A percentile compares a stretch with the other conserved stretches of the same genome.
These are phyloP conservation scores for Mucor indicus DNA, from an alignment of 371 early-diverging fungal species.

Conservation along the genomic window DNA sequence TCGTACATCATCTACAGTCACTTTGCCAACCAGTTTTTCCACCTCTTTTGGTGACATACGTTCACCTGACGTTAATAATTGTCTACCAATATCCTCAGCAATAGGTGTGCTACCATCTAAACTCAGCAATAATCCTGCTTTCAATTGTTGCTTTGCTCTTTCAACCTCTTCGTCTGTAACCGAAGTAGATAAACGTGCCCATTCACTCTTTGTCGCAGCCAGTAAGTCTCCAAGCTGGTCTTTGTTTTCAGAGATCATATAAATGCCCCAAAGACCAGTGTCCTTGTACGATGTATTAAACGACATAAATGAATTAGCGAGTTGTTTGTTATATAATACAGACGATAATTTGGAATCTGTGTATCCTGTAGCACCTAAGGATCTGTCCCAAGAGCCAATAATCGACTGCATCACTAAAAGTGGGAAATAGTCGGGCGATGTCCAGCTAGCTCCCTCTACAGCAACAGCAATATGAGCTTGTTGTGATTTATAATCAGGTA, in stretches of 20 bases:
- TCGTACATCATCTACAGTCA: constrained; percentile 74
- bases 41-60: constrained; percentile 68
- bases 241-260: constrained; percentile 83
- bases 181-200: constrained; percentile 82
- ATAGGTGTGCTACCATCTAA: constrained; percentile 93
- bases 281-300: constrained; percentile 98
- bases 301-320: constrained; percentile 96
- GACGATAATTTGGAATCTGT: constrained; percentile 84
- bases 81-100: constrained; percentile 97
- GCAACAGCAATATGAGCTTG: constrained; percentile 96
- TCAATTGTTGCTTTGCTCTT: constrained; percentile 97
- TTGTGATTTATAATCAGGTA: constrained; percentile 80
- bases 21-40: constrained; percentile 31
- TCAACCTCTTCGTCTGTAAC: constrained; percentile 93
- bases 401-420: constrained; percentile 92
- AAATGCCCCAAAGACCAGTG: constrained; percentile 97
- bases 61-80: constrained; percentile 88
- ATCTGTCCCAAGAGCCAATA: constrained; percentile 95
- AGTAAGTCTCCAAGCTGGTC: constrained; percentile 82
- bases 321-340: constrained; percentile 74
- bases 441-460: constrained; percentile 95
- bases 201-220: constrained; percentile 86
- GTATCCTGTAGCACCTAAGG: constrained; percentile 83
- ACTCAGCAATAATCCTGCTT: constrained; percentile 85
- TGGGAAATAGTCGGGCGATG: constrained; percentile 92